Conservation (phyloP, 2,329 filamentous ascomycete species). For the Lachnellula subtilissima region DNA sequence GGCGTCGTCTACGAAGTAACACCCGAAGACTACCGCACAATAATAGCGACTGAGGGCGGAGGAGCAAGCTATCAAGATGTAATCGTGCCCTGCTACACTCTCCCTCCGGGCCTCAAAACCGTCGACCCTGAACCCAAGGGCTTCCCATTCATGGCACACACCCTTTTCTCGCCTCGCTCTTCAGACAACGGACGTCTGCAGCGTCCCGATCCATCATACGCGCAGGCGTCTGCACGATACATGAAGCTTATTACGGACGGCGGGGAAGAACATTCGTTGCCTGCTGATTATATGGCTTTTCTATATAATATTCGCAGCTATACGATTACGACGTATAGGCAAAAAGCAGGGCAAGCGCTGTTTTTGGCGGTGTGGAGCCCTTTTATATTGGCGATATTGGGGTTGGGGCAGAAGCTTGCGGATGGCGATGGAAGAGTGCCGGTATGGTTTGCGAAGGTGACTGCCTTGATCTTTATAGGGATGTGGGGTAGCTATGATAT, state of each 20-base stretch:
- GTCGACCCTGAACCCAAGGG: conserved; percentile 62
- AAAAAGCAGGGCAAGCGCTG: conserved; percentile 59
- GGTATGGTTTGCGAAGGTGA: conserved; percentile 54
- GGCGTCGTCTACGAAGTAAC: conserved; percentile 97
- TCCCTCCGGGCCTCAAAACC: conserved; percentile 50
- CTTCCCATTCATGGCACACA: conserved; percentile 74
- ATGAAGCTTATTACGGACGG: conserved; percentile 74
- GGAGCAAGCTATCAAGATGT: conserved; percentile 82
- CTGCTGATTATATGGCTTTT: conserved; percentile 70
- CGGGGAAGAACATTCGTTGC: conserved; percentile 74
- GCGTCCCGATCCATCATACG: conserved; percentile 66
- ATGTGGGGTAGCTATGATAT: conserved; percentile 63
- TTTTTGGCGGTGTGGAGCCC: conserved; percentile 59
- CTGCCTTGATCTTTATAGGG: conserved; percentile 48
- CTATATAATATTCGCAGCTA: conserved; percentile 67
- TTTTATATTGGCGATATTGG: conserved; percentile 49
- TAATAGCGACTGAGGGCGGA: conserved; percentile 87
- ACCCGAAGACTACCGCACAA: conserved; percentile 71
- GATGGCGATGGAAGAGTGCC: conserved; percentile 66
- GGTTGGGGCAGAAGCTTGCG: conserved; percentile 45
- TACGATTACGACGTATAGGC: conserved; percentile 59
- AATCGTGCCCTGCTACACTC: conserved; percentile 68
- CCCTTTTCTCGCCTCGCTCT: conserved; percentile 58
- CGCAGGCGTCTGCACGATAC: conserved; percentile 81
- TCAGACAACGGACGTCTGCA: conserved; percentile 5